Conservation (phyloP, 306 rosid species). For the Sechiopsis laciniata region DNA sequence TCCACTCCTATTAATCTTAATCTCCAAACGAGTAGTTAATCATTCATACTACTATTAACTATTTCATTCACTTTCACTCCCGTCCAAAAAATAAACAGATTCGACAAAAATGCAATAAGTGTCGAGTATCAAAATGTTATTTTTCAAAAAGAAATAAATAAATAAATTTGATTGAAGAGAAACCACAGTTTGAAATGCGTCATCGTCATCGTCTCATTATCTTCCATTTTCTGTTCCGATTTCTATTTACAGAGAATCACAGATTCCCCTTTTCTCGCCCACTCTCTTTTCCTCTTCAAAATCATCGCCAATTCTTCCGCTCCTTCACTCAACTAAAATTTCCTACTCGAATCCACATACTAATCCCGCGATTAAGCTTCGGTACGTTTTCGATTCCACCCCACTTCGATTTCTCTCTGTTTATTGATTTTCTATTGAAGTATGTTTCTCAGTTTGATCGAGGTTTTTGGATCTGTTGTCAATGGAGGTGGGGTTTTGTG, state of each 20-base stretch:
- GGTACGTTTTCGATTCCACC: conserved; percentile 14
- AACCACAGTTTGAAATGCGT: not conserved
- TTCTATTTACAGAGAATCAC: not conserved
- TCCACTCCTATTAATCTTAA: no score
- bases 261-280: not conserved
- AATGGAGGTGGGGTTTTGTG: not conserved
- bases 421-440: not conserved
- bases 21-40: no score
- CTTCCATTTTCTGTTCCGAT: not conserved
- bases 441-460: conserved; percentile 5
- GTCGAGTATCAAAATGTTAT: no score
- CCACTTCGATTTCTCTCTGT: not conserved
- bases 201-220: conserved; percentile 17
- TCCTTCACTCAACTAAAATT: not conserved
- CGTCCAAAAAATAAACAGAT: no score
- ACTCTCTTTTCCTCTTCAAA: not conserved
- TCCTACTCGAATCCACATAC: not conserved
- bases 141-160: no score
- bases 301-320: not conserved
- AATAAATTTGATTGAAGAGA: not conserved
- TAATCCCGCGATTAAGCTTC: not conserved
- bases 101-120: no score
- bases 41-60: no score
- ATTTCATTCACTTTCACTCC: no score
- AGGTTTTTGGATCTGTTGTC: conserved; percentile 22